A percentile compares a stretch with the other conserved stretches of the same genome.
Evolutionary conservation across 768 basidiomycete genomes (phyloP).

Genomic region (Holtermanniella nyarrowii): DNA sequence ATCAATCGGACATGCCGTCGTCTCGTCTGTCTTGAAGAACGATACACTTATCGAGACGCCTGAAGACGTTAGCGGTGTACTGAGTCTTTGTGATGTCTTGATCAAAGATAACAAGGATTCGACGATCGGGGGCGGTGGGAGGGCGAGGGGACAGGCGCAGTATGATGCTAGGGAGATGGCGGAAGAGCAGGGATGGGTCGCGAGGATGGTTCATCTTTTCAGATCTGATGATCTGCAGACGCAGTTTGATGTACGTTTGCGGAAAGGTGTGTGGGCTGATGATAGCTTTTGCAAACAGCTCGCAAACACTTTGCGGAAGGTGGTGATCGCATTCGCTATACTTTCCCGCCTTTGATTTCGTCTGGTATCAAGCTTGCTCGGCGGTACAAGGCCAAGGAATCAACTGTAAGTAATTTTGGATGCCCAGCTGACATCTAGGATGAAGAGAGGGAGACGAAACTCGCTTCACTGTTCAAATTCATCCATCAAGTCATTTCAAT

Average conservation of each 20-base stretch:
- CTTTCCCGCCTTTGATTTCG: slow-evolving; percentile 91
- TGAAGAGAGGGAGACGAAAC: slow-evolving; percentile 73
- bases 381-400: slow-evolving; percentile 55
- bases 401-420: slow-evolving; percentile 45
- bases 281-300: slow-evolving; percentile 78
- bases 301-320: slow-evolving; percentile 73
- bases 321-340: slow-evolving; percentile 89
- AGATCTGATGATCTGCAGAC: slow-evolving; percentile 70
- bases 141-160: slow-evolving; percentile 39
- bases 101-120: slow-evolving; percentile 59
- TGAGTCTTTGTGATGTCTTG: slow-evolving; percentile 84
- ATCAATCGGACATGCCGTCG: slow-evolving; percentile 86
- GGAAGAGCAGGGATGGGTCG: slow-evolving; percentile 98
- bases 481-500: slow-evolving; percentile 86
- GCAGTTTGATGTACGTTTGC: slow-evolving; percentile 71
- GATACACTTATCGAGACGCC: slow-evolving; percentile 88
- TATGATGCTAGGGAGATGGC: slow-evolving; percentile 79
- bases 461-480: slow-evolving; percentile 84
- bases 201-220: slow-evolving; percentile 95
- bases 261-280: neutral
- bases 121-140: slow-evolving; percentile 49
- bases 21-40: slow-evolving; percentile 90
- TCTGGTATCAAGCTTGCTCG: slow-evolving; percentile 85
- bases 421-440: slow-evolving; percentile 48
- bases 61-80: slow-evolving; percentile 86